phyloP scores from a whole-genome alignment of 331 rosid species.

The Acacia concinna region DNA sequence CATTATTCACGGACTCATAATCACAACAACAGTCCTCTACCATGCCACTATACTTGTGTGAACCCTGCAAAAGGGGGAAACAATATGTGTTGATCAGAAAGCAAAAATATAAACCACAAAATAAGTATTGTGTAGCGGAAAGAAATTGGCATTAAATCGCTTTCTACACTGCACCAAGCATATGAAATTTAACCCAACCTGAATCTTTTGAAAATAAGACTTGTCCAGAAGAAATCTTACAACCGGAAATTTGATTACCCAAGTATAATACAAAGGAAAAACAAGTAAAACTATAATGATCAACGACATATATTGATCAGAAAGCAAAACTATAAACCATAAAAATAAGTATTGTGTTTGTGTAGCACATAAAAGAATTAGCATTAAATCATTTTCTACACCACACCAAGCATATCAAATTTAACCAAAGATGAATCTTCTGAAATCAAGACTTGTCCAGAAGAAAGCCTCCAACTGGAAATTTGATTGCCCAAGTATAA shows the following conservation, averaged over 20 bases:
- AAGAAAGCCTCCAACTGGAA: neutral
- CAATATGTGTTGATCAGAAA: neutral
- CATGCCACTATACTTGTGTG: constrained; percentile 74
- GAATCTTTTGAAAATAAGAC: neutral
- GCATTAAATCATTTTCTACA: neutral
- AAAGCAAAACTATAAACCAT: no score
- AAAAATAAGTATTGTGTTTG: no score
- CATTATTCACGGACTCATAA: constrained; percentile 80
- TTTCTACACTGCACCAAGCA: neutral
- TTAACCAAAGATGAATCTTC: neutral
- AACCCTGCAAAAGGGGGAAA: constrained; percentile 43
- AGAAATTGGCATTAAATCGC: neutral
- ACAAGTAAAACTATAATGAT: neutral
- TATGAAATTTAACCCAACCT: neutral
- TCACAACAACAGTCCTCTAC: constrained; percentile 99
- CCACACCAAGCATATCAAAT: neutral
- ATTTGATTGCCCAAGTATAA: neutral
- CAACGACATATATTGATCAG: no score
- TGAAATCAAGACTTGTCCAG: neutral
- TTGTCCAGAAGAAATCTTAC: neutral
- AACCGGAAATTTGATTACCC: neutral
- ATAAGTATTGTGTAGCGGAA: constrained; percentile 11
- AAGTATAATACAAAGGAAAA: neutral
- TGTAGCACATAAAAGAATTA: neutral
- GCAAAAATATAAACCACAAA: neutral